A percentile compares a stretch with the other conserved stretches of the same genome.
Evolutionary conservation across 352 stramenopile genomes (phyloP).

Genomic region (Phytophthora constricta): DNA sequence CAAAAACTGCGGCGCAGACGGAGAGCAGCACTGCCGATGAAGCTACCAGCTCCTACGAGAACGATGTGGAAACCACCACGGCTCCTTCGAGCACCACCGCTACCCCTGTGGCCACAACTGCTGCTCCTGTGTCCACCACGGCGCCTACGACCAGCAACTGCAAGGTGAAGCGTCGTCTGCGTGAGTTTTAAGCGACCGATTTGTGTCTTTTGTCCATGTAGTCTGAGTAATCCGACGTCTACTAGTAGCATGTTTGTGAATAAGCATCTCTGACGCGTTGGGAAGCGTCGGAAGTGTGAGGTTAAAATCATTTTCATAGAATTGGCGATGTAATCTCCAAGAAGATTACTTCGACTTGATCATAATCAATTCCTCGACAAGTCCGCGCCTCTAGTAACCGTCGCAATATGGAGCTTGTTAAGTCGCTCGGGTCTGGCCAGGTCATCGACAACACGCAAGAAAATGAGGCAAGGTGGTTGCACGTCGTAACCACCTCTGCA

Average conservation of each 20-base stretch:
- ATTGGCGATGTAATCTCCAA: too few relatives aligned
- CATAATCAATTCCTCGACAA: too few relatives aligned
- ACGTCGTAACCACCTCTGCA: slow-evolving; percentile 61
- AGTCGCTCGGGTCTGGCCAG: slow-evolving; percentile 48
- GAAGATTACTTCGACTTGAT: too few relatives aligned
- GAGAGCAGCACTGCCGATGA: background rate
- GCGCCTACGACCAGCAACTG: slow-evolving; percentile 25
- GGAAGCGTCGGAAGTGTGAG: too few relatives aligned
- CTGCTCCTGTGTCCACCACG: slow-evolving; percentile 12
- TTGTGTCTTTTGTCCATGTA: slow-evolving; percentile 16
- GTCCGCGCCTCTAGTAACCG: slow-evolving; percentile 29
- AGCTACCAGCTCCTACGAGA: background rate
- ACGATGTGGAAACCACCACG: background rate
- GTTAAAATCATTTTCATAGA: too few relatives aligned
- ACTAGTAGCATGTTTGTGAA: too few relatives aligned
- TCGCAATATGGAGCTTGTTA: slow-evolving; percentile 47
- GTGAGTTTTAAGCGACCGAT: slow-evolving; percentile 23
- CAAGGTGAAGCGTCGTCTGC: slow-evolving; percentile 33
- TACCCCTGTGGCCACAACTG: background rate
- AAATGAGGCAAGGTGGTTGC: slow-evolving; percentile 39
- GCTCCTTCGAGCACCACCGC: slow-evolving; percentile 3
- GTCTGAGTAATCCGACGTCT: slow-evolving; percentile 22
- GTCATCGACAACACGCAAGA: slow-evolving; percentile 70
- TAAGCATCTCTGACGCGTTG: too few relatives aligned
- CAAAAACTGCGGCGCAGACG: background rate